Evolutionary conservation across 805 yeast genomes (phyloP), one percentile per base, ranked within the genome.

Genomic region (Kazachstania taianensis): DNA sequence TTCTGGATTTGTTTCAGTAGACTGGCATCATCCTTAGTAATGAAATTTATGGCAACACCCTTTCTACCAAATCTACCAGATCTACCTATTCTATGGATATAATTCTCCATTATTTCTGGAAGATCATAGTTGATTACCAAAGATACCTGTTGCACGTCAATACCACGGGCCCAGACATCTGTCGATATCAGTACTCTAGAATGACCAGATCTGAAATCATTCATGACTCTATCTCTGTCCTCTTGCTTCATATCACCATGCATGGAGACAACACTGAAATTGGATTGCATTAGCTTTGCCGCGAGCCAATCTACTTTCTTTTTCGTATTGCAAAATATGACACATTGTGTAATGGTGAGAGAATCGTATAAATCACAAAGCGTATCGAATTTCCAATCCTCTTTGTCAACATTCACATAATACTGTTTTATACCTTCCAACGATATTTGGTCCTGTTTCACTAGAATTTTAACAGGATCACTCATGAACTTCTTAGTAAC

Each of bases 1-100:
- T 70, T 79, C 69, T 89, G 96, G 46, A 92, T 77, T 61, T 82
- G 94, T 59, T 81, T 77, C 67, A 87, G 68, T 57, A 72, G 72
- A 46, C 72, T 69, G 45, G 71, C 70, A 59, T 89, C 96, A 38
- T 77, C 78, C 44, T 70, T 72, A 35, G 97, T 87, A 51, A 87
- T 79, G 56, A 89, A 82, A 70, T 87, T 92, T 60, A 89, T 82
- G 43, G 97, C 96, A 44, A 84, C 89, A 70, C 98, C 98, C 69
- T 87, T 89, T 65, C 98, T 77, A 61, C 98, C 98, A 70, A 89
- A 89, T 65, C 98, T 79, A 56, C 98, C 98, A 51, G 94, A 84
- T 69, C 98, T 78, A 63, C 98, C 98, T 55, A 89, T 94, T 69
- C 98, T 76, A 68, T 89, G 98, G 55, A 89, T 81, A 63, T 92